Evolutionary conservation across 2,329 filamentous ascomycete species (phyloP), one percentile per base, ranked within the genome.

Genomic region (Neoascochyta sp.): DNA sequence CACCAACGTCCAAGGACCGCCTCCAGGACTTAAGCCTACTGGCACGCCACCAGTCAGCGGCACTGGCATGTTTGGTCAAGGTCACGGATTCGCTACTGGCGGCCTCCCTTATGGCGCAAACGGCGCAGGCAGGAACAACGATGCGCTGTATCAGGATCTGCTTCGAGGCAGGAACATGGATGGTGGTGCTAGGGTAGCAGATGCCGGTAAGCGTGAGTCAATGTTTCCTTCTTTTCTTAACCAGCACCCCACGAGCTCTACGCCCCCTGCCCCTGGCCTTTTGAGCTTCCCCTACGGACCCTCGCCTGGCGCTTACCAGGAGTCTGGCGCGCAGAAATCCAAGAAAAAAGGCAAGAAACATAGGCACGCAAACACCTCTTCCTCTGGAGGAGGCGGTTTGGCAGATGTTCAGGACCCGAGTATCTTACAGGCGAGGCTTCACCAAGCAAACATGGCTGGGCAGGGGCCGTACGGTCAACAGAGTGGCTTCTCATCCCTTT

Each of bases 341-440:
- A 95, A 94, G 83, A 95, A 95, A 81, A 95, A 95, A 87, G 88
- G 88, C 76, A 95, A 95, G 81, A 95, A 95, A 87, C 90, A 95
- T 78, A 93, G 89, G 82, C 89, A 95, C 83, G 90, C 88, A 92
- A 95, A 95, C 87, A 95, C 90, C 90, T 95, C 89, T 86, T 96
- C 90, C 81, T 94, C 88, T 81, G 85, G 85, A 76, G 89, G 88
- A 80, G 86, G 87, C 86, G 89, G 86, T 76, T 81, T 95, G 90
- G 89, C 93, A 75, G 89, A 96, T 93, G 87, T 95, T 89, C 87
- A 86, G 77, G 89, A 96, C 87, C 90, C 90, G 78, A 95, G 87
- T 78, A 95, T 95, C 78, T 81, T 96, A 77, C 89, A 95, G 76
- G 87, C 87, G 69, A 86, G 89, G 78, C 84, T 94, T 77, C 89